Base-by-base conservation (phyloP, 352 stramenopile genomes). In the Phytophthora uliginosa region DNA sequence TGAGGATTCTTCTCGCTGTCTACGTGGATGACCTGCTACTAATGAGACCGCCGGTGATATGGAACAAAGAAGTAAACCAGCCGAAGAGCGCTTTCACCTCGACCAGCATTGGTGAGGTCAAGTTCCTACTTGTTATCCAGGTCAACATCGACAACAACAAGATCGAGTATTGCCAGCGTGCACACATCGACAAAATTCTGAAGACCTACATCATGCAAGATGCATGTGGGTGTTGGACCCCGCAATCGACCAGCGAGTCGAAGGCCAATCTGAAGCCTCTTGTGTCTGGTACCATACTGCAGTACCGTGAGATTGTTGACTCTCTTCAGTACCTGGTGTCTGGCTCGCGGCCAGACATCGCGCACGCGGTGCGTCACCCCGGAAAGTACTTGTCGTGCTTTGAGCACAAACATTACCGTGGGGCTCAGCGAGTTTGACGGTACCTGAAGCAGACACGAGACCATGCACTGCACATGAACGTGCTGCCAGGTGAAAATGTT, bases 71-170 rank as follows among this genome's bases (percentile, higher is more conserved):
- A 4, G 54, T 47, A 12, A 13, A 0, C 3, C 20, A 64, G 8
- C 40, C 76, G 2, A 66, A 63, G 31, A 20, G 15, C 40, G 18
- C 6, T 10, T 78, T 76, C 40, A 53, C 61, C 0, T n/a, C 76
- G 3, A 78, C 67, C 3, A 69, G 65, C 7, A 69, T 81, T 28
- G 70, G 59, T 7, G 38, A 66, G 17, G 56, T 66, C 22, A 66
- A 72, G 50, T 66, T 42, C 31, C 26, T 72, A 1, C 36, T 57
- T 4, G 56, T 24, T 6, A 72, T 72, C 24, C 26, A 61, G 26
- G 66, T 72, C 7, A 61, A 34, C 2, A 31, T 72, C 2, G 57
- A 62, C 26, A 24, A 52, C 40, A 59, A 54, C 36, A 51, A 58
- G 18, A 36, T 70, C 5, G 22, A 53, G 7, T 70, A 64, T 18